Evolutionary conservation across 2,329 filamentous ascomycete genomes (phyloP), one percentile per base, ranked within the genome.

Genomic region (Xylaria sp.): DNA sequence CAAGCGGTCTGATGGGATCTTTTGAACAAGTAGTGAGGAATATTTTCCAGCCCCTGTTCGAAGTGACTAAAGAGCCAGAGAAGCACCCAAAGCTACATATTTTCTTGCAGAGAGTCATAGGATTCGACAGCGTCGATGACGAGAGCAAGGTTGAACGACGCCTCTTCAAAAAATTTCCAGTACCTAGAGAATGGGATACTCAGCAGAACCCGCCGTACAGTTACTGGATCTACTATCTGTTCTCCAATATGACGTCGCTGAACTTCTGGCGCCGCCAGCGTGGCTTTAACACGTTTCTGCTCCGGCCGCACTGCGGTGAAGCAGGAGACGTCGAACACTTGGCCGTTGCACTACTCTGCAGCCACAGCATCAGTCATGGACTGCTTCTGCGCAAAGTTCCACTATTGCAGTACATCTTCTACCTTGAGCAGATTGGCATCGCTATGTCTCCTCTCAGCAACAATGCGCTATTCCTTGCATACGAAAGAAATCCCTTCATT

Each of bases 391-490:
- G 96, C 71, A 99, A 99, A 79, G 94, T 98, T 2, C 96, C 96
- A 1, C 83, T 99, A 69, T 83, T 99, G 64, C 96, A 99, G 80
- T 99, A 99, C 80, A 90, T 98, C 60, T 99, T 97, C 83, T 99
- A 99, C 77, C 89, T 99, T 23, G 94, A 99, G 78, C 95, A 98
- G 78, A 98, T 99, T 71, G 96, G 96, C 67, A 96, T 99, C 71
- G 96, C 96, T 70, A 99, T 99, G 96, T 98, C 95, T n/a, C 96
- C 96, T 2, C 86, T 99, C 55, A 97, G 94, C 80, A 99, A 99
- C 84, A 99, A 99, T 76, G 96, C 96, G 0, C 83, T 99, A 39
- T 99, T 99, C 83, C 83, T 99, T 62, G 94, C 95, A 0, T 98
- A 99, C 78, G 96, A 99, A 80, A 90, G 97, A 68, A 99, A 99